phyloP scores from a whole-genome alignment of 805 yeast species.

The Isabelozyma pseudorhagii region DNA sequence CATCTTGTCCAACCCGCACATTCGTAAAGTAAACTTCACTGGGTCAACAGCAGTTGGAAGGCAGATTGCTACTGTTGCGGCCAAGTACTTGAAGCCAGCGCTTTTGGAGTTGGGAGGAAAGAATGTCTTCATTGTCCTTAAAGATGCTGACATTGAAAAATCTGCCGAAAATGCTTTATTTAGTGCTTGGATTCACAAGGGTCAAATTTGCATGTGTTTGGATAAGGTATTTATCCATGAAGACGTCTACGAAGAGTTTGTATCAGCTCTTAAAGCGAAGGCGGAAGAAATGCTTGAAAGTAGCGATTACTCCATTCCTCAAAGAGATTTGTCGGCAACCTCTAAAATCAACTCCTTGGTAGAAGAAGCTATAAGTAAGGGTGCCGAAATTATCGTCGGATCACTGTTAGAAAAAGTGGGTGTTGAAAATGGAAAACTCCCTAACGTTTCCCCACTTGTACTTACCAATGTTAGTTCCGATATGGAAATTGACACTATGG shows the following conservation, averaged over 20 bases:
- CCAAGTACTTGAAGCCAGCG: constrained; percentile 35
- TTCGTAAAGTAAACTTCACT: constrained; percentile 43
- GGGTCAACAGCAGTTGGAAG: constrained; percentile 43
- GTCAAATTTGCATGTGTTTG: constrained; percentile 48
- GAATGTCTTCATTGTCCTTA: constrained; percentile 30
- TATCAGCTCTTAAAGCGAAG: constrained; percentile 10
- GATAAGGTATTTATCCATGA: constrained; percentile 38
- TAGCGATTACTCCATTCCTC: constrained; percentile 19
- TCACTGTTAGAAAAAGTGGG: background rate
- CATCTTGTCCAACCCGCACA: constrained; percentile 20
- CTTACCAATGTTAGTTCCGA: constrained; percentile 25
- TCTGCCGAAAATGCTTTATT: constrained; percentile 27
- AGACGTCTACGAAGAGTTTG: constrained; percentile 25
- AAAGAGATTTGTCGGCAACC: constrained; percentile 25
- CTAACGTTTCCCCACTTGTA: constrained; percentile 23
- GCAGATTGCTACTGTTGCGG: constrained; percentile 33
- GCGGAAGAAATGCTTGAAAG: constrained; percentile 13
- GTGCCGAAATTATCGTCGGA: constrained; percentile 32
- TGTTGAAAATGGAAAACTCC: constrained; percentile 1
- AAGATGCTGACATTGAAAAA: constrained; percentile 28
- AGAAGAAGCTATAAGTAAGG: constrained; percentile 33
- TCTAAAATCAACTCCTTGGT: constrained; percentile 20
- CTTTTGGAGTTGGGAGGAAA: constrained; percentile 47
- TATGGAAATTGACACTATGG: constrained; percentile 26
- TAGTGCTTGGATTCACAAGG: constrained; percentile 42